Percentiles rank a stretch among this genome's conserved stretches.
Conservation (phyloP, 345 rosid genomes). For the Garcia nutans region DNA sequence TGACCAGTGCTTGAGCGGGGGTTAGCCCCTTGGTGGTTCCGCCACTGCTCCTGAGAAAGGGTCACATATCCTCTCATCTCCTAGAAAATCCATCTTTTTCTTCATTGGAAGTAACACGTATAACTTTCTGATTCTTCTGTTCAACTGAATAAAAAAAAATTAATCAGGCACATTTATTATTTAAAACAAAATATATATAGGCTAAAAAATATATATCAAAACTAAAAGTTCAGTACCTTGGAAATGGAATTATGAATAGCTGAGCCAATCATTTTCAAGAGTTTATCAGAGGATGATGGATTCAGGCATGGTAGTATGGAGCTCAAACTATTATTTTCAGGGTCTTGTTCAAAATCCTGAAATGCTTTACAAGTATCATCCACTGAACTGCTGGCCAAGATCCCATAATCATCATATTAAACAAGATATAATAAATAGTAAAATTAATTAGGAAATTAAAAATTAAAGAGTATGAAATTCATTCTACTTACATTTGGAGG, state of each 20-base stretch:
- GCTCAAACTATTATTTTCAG: slow-evolving; percentile 42
- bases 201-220: too few relatives aligned
- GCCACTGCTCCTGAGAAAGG: slow-evolving; percentile 60
- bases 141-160: slow-evolving; percentile 33
- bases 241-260: slow-evolving; percentile 43
- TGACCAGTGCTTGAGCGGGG: too few relatives aligned
- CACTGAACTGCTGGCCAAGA: slow-evolving; percentile 41
- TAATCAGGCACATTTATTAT: not conserved
- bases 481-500: slow-evolving; percentile 52
- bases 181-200: not conserved
- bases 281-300: slow-evolving; percentile 35
- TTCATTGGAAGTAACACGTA: slow-evolving; percentile 18
- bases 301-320: slow-evolving; percentile 52
- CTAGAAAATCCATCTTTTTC: slow-evolving; percentile 12
- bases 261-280: slow-evolving; percentile 40
- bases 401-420: too few relatives aligned
- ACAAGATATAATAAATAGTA: too few relatives aligned
- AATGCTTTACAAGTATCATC: slow-evolving; percentile 60
- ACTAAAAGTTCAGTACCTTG: slow-evolving; percentile 31
- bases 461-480: too few relatives aligned
- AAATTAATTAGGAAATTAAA: not conserved
- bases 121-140: slow-evolving; percentile 35
- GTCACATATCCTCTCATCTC: slow-evolving; percentile 40
- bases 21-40: too few relatives aligned
- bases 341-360: slow-evolving; percentile 43